Evolutionary conservation across 2,329 filamentous ascomycete species (phyloP).

Genomic region (Colletotrichum shisoi): DNA sequence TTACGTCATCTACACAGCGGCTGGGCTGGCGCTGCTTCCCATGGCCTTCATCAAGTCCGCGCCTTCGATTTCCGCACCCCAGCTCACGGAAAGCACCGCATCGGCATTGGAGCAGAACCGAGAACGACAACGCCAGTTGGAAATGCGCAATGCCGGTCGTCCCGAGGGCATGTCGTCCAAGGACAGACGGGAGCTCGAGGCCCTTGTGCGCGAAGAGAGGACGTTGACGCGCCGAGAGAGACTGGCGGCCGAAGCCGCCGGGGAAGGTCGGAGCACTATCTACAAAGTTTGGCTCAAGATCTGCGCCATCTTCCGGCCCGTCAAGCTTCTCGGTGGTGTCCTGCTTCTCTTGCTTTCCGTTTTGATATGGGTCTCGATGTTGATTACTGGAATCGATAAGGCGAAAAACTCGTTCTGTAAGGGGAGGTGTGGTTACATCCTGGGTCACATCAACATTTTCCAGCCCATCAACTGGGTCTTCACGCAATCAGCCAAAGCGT

Average conservation of each 20-base stretch:
- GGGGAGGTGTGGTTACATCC: conserved; percentile 86
- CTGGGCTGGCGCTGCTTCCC: conserved; percentile 87
- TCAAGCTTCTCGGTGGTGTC: conserved; percentile 87
- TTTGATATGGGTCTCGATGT: conserved; percentile 87
- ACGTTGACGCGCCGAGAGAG: conserved; percentile 89
- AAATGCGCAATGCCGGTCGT: conserved; percentile 81
- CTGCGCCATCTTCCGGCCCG: conserved; percentile 81
- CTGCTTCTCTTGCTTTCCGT: conserved; percentile 77
- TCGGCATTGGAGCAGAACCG: conserved; percentile 85
- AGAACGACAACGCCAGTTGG: conserved; percentile 89
- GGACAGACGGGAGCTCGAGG: conserved; percentile 87
- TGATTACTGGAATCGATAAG: conserved; percentile 95
- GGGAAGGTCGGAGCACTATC: conserved; percentile 77
- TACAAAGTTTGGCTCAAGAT: conserved; percentile 80
- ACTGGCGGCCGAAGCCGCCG: conserved; percentile 81
- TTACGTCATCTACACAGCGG: conserved; percentile 87
- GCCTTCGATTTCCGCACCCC: conserved; percentile 82
- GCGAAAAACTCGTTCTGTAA: conserved; percentile 95
- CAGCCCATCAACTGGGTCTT: conserved; percentile 94
- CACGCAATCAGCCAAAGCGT: conserved; percentile 79
- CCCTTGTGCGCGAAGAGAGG: conserved; percentile 86
- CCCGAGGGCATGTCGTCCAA: conserved; percentile 79
- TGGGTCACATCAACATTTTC: conserved; percentile 87
- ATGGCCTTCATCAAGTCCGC: conserved; percentile 92
- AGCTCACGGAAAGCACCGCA: conserved; percentile 77